Base-by-base conservation (phyloP, 2,329 filamentous ascomycete species). In the Amylocarpus encephaloides region DNA sequence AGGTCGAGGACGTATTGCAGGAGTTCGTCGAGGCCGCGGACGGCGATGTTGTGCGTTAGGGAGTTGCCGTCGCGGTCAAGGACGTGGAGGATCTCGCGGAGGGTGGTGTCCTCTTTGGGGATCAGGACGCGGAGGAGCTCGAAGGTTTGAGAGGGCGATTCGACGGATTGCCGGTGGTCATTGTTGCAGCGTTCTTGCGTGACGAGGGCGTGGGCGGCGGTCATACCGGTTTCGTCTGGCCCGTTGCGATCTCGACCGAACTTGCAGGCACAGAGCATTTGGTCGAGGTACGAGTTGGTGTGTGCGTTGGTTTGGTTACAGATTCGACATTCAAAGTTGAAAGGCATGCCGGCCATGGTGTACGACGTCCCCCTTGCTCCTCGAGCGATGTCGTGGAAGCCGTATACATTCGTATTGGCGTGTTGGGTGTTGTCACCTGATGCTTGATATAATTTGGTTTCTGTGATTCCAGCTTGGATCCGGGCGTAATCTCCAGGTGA, bases 351-450 rank as follows among this genome's bases (percentile, higher is more conserved):
- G 12, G 35, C 45, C 47, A 49, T 49, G 15, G 45, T 44, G 13
- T 52, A 49, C 4, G 46, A 51, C 0, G 49, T 57, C 2, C 56
- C 57, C 41, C 55, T 32, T 15, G 51, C 54, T 38, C 58, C 59
- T 13, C 58, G 46, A 2, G 55, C 55, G 29, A 62, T 62, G 11
- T 62, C 54, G 32, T 57, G 54, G 43, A 59, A 60, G 10, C 58
- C 57, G 35, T 60, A 60, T 5, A 44, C 12, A 32, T 41, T 47
- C 10, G 42, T 32, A 18, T 45, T 34, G 4, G 41, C 35, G 16
- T 43, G 29, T 12, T 41, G 45, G 12, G 13, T 43, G 6, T 48
- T 26, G 15, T 49, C 46, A 7, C 39, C 41, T 13, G 22, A n/a
- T 2, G 50, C 43, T 10, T 59, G 42, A 33, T 55, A 59, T 3